Evolutionary conservation across 202 grass and related monocot species (phyloP), one percentile per base, ranked within the genome.

Genomic region (Digitaria exilis): DNA sequence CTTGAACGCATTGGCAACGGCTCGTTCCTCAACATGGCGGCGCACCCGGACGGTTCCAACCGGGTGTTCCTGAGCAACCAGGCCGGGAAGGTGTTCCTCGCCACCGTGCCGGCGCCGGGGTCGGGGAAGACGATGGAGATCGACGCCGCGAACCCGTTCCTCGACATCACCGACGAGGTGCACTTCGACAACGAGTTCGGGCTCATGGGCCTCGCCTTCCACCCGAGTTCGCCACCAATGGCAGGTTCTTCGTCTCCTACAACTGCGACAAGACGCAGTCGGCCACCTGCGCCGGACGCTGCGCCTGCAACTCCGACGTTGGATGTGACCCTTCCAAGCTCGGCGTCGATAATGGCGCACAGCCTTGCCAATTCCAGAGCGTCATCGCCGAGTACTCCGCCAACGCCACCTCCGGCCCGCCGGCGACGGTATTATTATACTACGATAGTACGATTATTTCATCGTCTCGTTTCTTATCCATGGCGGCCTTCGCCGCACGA

Each of bases 251-350:
- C 69, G 90, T 98, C 41, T 86, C 96, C 45, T 98, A 98, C 78
- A 95, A 87, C 84, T 98, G 96, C 71, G 96, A 98, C 74, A 93
- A 93, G 84, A 76, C 83, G 75, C 65, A 93, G 71, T 91, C 92
- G 22, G 63, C 80, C 2, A 80, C 92, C 5, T 98, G 96, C 88
- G 80, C 90, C 1, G 96, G 96, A 18, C 89, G 89, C 15, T 98
- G 96, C 74, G 92, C 92, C 0, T 98, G 96, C 83, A 98, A 98
- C 88, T 93, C 96, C 16, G 96, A 98, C 71, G 55, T 93, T 59
- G 86, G 86, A 25, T 98, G 95, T 80, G 96, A 98, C 45, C 91
- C 91, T 3, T 71, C 96, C 22, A 95, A 98, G 70, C 93, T 98
- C 44, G 61, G 69, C 41, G 6, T 62, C 41, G 85, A 88, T 43